A percentile compares a stretch with the other conserved stretches of the same genome.
These are phyloP conservation scores for Kurtzmaniella quercitrusa DNA, from an alignment of 1,139 yeast species.

Conservation along the genomic window DNA sequence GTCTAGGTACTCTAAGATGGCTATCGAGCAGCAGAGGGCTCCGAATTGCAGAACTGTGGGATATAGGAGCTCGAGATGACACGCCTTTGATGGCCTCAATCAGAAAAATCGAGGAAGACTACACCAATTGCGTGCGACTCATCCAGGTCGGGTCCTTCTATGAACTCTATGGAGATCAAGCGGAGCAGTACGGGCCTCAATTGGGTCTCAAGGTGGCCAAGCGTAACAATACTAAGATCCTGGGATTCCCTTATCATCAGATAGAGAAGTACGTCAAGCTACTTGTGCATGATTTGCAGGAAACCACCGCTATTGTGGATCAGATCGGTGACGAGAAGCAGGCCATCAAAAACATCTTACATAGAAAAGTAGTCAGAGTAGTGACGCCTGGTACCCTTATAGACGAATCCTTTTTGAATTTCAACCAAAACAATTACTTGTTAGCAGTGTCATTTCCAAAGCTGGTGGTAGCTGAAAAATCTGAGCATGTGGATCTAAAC, in stretches of 20 bases:
- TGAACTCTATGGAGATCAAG: slow-evolving; percentile 86
- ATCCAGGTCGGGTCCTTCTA: slow-evolving; percentile 89
- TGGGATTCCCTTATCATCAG: slow-evolving; percentile 81
- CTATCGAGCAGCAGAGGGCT: background rate
- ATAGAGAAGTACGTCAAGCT: slow-evolving; percentile 69
- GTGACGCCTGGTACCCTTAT: slow-evolving; percentile 91
- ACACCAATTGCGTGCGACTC: slow-evolving; percentile 68
- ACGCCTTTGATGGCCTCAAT: slow-evolving; percentile 36
- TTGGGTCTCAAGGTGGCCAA: slow-evolving; percentile 54
- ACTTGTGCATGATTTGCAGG: slow-evolving; percentile 64
- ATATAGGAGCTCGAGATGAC: slow-evolving; percentile 35
- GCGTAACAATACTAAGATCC: slow-evolving; percentile 53
- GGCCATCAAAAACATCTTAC: slow-evolving; percentile 33
- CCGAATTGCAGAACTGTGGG: slow-evolving; percentile 22
- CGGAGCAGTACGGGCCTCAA: slow-evolving; percentile 65
- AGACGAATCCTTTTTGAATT: slow-evolving; percentile 80
- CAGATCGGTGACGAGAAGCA: slow-evolving; percentile 41
- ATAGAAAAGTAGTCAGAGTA: slow-evolving; percentile 71
- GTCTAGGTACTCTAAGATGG: background rate
- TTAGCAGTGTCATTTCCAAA: slow-evolving; percentile 61
- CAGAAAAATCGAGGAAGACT: slow-evolving; percentile 29
- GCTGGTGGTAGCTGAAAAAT: slow-evolving; percentile 13
- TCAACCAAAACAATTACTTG: slow-evolving; percentile 65
- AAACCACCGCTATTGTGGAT: slow-evolving; percentile 77
- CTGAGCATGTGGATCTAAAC: slow-evolving; percentile 17